Conservation (phyloP, 2,329 filamentous ascomycete species). For the Huntiella abstrusa region DNA sequence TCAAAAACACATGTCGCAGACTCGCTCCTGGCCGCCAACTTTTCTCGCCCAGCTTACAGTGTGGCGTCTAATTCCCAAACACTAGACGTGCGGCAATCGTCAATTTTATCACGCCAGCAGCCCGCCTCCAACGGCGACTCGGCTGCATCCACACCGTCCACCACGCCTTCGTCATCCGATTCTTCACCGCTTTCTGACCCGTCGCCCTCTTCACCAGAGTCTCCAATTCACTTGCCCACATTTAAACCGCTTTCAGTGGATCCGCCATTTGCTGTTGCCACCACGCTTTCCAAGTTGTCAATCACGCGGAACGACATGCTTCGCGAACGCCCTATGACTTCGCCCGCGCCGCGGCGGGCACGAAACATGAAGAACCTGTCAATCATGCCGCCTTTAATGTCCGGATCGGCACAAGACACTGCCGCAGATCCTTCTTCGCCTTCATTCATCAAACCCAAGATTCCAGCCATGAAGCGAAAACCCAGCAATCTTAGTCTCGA, state of each 20-base stretch:
- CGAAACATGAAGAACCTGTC: conserved; percentile 73
- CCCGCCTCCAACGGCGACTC: conserved; percentile 33
- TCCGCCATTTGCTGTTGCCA: conserved; percentile 29
- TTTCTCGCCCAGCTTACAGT: conserved; percentile 18
- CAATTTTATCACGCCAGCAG: conserved; percentile 35
- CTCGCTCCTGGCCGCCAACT: conserved; percentile 40
- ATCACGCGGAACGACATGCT: conserved; percentile 22
- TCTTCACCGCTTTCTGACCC: conserved; percentile 78
- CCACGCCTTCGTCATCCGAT: conserved; percentile 80
- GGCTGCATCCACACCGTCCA: conserved; percentile 85
- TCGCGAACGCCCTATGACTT: conserved; percentile 42
- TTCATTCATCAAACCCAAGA: conserved; percentile 62
- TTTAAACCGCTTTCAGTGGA: conserved; percentile 49
- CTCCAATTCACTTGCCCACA: conserved; percentile 56
- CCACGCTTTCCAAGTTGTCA: conserved; percentile 20
- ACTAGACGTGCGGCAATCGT: conserved; percentile 40
- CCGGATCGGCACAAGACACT: conserved; percentile 21
- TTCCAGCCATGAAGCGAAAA: conserved; percentile 52
- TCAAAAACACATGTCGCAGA: background rate
- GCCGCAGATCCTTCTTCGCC: conserved; percentile 52
- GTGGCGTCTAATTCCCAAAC: no score
- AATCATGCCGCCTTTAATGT: conserved; percentile 44
- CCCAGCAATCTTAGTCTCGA: conserved; percentile 64
- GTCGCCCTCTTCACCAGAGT: conserved; percentile 85
- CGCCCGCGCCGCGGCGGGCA: conserved; percentile 49